Conservation (phyloP, 2,329 filamentous ascomycete species). For the Fonsecaea multimorphosa region DNA sequence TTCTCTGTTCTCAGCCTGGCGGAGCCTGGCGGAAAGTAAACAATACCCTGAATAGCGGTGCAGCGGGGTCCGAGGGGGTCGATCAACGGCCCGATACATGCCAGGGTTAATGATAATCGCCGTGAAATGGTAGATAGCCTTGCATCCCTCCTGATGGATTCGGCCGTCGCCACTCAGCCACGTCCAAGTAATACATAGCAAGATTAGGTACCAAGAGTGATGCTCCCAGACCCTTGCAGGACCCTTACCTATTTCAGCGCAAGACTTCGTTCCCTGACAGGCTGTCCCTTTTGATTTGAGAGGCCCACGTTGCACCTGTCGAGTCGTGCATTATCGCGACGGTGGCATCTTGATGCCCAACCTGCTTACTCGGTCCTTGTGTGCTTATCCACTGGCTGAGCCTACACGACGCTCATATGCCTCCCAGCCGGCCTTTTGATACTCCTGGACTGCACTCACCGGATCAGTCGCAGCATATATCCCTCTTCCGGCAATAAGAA, state of each 20-base stretch:
- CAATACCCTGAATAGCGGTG: neutral
- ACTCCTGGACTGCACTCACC: slow-evolving; percentile 51
- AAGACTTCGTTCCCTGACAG: neutral
- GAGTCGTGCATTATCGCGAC: slow-evolving; percentile 4
- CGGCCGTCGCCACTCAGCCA: neutral
- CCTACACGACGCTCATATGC: slow-evolving; percentile 46
- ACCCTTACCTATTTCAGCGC: neutral
- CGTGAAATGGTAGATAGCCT: neutral
- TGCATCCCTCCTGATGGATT: neutral
- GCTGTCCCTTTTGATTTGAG: slow-evolving; percentile 6
- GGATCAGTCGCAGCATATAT: slow-evolving; percentile 55
- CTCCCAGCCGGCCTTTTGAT: slow-evolving; percentile 54
- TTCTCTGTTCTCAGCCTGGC: neutral
- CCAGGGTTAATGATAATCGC: neutral
- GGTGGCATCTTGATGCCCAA: slow-evolving; percentile 8
- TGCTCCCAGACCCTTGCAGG: neutral
- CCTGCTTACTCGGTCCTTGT: neutral
- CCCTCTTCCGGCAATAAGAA: slow-evolving; percentile 56
- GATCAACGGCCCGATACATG: neutral
- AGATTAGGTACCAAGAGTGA: neutral
- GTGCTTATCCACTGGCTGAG: slow-evolving; percentile 13
- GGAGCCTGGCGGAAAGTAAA: neutral
- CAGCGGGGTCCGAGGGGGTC: neutral
- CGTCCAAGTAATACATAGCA: too few species aligned
- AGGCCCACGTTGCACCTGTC: slow-evolving; percentile 7